These are phyloP conservation scores for Fusarium lyarnte DNA, from an alignment of 2,329 filamentous ascomycete genomes.

Conservation along the genomic window DNA sequence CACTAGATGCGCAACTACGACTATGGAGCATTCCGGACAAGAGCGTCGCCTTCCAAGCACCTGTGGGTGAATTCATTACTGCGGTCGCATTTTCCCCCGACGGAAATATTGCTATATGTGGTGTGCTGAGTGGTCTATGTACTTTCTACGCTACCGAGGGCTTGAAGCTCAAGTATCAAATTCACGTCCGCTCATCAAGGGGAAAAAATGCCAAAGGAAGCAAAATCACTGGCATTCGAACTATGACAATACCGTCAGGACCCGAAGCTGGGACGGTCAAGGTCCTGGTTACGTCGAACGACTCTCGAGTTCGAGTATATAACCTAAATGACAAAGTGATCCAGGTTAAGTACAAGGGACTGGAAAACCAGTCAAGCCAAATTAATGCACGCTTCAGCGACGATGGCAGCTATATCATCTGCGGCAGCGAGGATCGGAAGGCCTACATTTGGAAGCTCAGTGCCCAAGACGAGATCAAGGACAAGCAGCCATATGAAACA, in stretches of 20 bases:
- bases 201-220: constrained; percentile 96
- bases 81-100: constrained; percentile 94
- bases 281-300: constrained; percentile 91
- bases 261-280: constrained; percentile 73
- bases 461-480: constrained; percentile 70
- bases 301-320: constrained; percentile 91
- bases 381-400: constrained; percentile 91
- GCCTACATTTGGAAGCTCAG: constrained; percentile 84
- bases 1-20: constrained; percentile 85
- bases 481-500: constrained; percentile 85
- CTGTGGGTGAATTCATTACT: constrained; percentile 87
- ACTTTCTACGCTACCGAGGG: constrained; percentile 94
- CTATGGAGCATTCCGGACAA: constrained; percentile 99
- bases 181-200: constrained; percentile 91
- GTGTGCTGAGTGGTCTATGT: constrained; percentile 84
- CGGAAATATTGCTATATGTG: constrained; percentile 88
- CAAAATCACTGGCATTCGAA: constrained; percentile 95
- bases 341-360: constrained; percentile 89
- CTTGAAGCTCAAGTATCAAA: constrained; percentile 82
- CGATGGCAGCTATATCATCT: constrained; percentile 85
- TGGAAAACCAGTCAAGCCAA: constrained; percentile 89
- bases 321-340: constrained; percentile 85
- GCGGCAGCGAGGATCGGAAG: constrained; percentile 90
- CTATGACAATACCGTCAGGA: constrained; percentile 65
- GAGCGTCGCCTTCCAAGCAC: constrained; percentile 82